Conservation (phyloP, 2,329 filamentous ascomycete genomes). For the Arthrinium puccinioides region DNA sequence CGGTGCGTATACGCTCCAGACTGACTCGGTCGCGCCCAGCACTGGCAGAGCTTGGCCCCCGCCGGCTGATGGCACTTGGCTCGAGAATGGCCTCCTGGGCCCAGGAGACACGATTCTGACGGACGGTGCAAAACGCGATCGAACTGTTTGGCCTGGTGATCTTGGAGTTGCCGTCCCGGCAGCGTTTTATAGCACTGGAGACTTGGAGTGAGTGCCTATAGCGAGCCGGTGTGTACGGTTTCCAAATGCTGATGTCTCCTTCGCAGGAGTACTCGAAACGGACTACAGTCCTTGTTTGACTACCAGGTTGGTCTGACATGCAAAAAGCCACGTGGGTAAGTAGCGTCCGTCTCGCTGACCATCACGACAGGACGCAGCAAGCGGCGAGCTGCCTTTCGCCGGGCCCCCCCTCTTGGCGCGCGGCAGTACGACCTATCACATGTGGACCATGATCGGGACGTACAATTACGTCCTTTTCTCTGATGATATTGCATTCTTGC, state of each 20-base stretch:
- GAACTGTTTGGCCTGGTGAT: constrained; percentile 51
- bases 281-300: constrained; percentile 30
- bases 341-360: background rate
- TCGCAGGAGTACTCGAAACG: constrained; percentile 34
- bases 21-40: constrained; percentile 15
- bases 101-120: constrained; percentile 22
- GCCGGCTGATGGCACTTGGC: constrained; percentile 21
- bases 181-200: constrained; percentile 42
- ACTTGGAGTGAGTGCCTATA: constrained; percentile 22
- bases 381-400: constrained; percentile 18
- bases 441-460: constrained; percentile 45
- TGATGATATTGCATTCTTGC: constrained; percentile 40
- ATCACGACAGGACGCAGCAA: constrained; percentile 6
- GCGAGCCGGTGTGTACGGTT: background rate
- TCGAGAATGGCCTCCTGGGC: constrained; percentile 18
- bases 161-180: constrained; percentile 45
- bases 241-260: constrained; percentile 7
- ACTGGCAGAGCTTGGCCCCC: constrained; percentile 21
- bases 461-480: constrained; percentile 52
- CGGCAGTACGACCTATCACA: constrained; percentile 21
- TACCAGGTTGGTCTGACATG: constrained; percentile 16
- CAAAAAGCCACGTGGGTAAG: constrained; percentile 1
- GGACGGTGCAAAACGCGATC: constrained; percentile 47
- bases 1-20: constrained; percentile 44
- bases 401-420: constrained; percentile 15